These are phyloP conservation scores for Candida endomychidarum DNA, from an alignment of 805 yeast genomes.

Conservation along the genomic window DNA sequence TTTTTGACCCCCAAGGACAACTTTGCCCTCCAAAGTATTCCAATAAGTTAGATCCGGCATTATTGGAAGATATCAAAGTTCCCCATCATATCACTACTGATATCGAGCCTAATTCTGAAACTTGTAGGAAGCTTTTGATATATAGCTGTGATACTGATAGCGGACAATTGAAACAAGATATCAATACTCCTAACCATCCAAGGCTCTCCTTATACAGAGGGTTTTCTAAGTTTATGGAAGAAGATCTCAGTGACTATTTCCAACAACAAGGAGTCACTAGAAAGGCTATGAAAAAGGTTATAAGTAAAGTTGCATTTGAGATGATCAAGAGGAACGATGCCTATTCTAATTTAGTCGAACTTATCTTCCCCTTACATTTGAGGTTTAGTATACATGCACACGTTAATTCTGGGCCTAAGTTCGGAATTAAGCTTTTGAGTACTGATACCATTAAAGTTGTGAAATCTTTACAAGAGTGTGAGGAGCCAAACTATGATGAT, in stretches of 20 bases:
- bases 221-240: constrained; percentile 58
- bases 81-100: constrained; percentile 34
- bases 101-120: constrained; percentile 33
- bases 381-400: constrained; percentile 65
- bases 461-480: constrained; percentile 41
- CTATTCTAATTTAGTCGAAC: constrained; percentile 60
- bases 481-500: constrained; percentile 46
- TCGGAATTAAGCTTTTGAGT: constrained; percentile 51
- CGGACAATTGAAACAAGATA: constrained; percentile 33
- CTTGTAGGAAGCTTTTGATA: constrained; percentile 36
- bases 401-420: constrained; percentile 58
- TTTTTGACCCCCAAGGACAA: constrained; percentile 26
- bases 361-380: constrained; percentile 58
- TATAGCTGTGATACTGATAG: constrained; percentile 39
- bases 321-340: constrained; percentile 67
- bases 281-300: constrained; percentile 49
- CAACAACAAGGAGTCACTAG: constrained; percentile 39
- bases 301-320: constrained; percentile 57
- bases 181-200: constrained; percentile 45
- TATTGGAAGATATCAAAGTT: constrained; percentile 24
- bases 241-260: constrained; percentile 49
- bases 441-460: constrained; percentile 46
- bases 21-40: no score
- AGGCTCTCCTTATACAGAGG: constrained; percentile 55
- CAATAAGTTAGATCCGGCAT: no score